Evolutionary conservation across 1,284 basidiomycete species (phyloP).

Genomic region (Rhodotorula mucilaginosa): DNA sequence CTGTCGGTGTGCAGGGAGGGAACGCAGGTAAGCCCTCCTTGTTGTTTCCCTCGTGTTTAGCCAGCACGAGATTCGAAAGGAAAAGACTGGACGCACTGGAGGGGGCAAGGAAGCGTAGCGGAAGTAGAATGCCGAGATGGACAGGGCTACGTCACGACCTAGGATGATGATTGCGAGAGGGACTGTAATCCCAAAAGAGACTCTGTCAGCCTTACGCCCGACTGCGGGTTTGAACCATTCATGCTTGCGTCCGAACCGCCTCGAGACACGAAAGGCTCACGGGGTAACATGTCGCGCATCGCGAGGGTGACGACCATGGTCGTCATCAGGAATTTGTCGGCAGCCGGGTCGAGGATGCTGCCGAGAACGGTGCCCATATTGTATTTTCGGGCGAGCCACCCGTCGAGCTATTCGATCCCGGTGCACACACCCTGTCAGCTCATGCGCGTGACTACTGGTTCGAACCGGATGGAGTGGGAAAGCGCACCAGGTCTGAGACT

Average conservation of each 20-base stretch:
- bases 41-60: no score
- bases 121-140: conserved; percentile 88
- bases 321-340: conserved; percentile 94
- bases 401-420: conserved; percentile 66
- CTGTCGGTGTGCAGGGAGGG: conserved; percentile 51
- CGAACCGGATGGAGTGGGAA: background rate
- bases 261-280: conserved; percentile 52
- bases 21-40: no score
- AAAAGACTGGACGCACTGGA: conserved; percentile 61
- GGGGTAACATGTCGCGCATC: conserved; percentile 77
- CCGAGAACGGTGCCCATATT: conserved; percentile 85
- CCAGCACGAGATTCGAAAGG: background rate
- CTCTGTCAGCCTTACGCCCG: no score
- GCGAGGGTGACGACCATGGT: conserved; percentile 85
- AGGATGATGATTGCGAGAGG: conserved; percentile 82
- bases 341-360: conserved; percentile 92
- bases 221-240: background rate
- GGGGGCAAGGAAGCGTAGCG: conserved; percentile 82
- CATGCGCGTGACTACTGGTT: no score
- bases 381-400: conserved; percentile 80
- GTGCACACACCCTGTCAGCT: background rate
- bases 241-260: background rate
- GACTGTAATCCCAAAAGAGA: conserved; percentile 54
- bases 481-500: conserved; percentile 77
- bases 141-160: conserved; percentile 82